Evolutionary conservation across 768 basidiomycete genomes (phyloP), one percentile per base, ranked within the genome.

Genomic region (Lactarius sanguifluus): DNA sequence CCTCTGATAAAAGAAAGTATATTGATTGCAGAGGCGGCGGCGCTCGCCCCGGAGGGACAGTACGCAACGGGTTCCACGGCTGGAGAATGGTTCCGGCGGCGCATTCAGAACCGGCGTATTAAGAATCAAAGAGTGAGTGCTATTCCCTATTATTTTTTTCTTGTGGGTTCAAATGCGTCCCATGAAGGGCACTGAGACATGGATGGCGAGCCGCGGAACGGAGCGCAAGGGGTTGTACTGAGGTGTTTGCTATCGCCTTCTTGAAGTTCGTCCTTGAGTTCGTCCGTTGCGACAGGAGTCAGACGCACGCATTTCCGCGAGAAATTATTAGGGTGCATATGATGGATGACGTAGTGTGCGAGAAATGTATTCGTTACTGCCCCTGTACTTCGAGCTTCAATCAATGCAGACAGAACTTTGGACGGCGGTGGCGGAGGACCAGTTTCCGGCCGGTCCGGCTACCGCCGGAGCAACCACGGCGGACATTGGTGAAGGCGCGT

Each of bases 1-100:
- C 81, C 88, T 3, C 75, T 89, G 5, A 74, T 78, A 0, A 80
- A 84, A 28, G 78, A 83, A 4, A 88, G 87, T 61, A 69, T 77
- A 0, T 61, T 82, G 1, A 82, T 89, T 18, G 82, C 83, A 0
- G 78, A 81, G 5, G 78, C 81, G 12, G 76, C 76, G 16, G 70
- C 61, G 20, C 73, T 74, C 15, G 71, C 69, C 5, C 76, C 79
- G 1, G 77, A 73, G 78, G 65, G 66, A 6, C 74, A 74, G 64
- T 79, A 76, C 57, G 67, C 77, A 25, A 78, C 77, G 0, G 76
- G 74, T 20, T 65, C 74, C 2, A 83, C 81, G 1, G 75, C 81
- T 1, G 71, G 65, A 4, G 79, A 79, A 18, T 83, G 82, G 81
- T 81, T 80, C 43, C 68, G 74, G 10, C 74, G 82, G 57, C 72